Evolutionary conservation across 768 basidiomycete genomes (phyloP).

Genomic region (Boletus sp.): DNA sequence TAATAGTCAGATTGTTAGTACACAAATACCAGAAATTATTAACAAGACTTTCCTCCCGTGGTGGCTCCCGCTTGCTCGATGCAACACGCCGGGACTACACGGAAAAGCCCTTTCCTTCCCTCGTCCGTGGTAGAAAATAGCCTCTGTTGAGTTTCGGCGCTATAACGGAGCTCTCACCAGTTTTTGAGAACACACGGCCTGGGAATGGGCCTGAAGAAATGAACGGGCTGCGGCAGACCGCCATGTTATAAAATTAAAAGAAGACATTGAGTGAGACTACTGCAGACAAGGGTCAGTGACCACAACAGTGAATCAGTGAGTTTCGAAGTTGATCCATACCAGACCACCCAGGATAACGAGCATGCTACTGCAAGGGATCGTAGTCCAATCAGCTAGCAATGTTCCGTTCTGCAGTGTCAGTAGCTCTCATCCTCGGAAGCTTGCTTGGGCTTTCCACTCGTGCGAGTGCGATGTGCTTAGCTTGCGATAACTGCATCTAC

Average conservation of each 20-base stretch:
- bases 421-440: neutral
- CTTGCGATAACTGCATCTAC: slow-evolving; percentile 4
- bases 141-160: neutral
- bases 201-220: too few relatives aligned
- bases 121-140: neutral
- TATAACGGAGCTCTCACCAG: neutral
- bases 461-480: neutral
- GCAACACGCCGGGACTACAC: too few relatives aligned
- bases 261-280: neutral
- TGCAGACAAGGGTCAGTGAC: neutral
- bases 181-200: neutral
- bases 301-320: neutral
- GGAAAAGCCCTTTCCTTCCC: too few relatives aligned
- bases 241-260: neutral
- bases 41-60: too few relatives aligned
- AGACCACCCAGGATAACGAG: neutral
- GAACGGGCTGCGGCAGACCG: too few relatives aligned
- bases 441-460: neutral
- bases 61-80: too few relatives aligned
- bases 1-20: too few relatives aligned
- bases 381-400: neutral
- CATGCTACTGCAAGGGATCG: too few relatives aligned
- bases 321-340: neutral
- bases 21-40: too few relatives aligned
- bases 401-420: neutral